These are phyloP conservation scores for Ustilago nuda DNA, from an alignment of 1,284 basidiomycete genomes.

Conservation along the genomic window DNA sequence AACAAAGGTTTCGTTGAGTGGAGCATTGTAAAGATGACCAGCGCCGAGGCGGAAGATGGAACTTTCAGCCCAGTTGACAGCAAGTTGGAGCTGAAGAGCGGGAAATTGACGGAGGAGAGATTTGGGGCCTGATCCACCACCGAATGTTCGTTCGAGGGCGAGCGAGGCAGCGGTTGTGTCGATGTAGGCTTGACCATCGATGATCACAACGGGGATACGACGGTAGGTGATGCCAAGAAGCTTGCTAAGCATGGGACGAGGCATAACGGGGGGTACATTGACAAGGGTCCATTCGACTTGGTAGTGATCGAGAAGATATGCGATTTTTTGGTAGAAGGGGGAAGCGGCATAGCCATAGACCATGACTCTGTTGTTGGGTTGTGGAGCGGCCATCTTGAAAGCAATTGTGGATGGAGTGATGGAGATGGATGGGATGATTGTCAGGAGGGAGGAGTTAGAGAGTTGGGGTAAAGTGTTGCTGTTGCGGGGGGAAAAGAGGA, in stretches of 20 bases:
- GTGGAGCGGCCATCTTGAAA: conserved; percentile 16
- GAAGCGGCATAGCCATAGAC: conserved; percentile 48
- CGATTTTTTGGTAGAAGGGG: conserved; percentile 50
- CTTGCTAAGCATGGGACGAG: conserved; percentile 36
- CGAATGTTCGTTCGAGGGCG: conserved; percentile 39
- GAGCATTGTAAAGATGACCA: conserved; percentile 40
- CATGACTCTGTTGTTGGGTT: conserved; percentile 35
- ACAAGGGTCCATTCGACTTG: conserved; percentile 38
- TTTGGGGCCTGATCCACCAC: conserved; percentile 7
- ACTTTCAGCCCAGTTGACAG: conserved; percentile 40
- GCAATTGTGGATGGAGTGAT: not conserved
- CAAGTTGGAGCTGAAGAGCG: conserved; percentile 37
- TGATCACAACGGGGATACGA: conserved; percentile 42
- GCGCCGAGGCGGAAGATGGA: conserved; percentile 31
- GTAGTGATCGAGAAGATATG: conserved; percentile 37
- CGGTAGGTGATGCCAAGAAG: conserved; percentile 51
- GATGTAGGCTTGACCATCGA: conserved; percentile 46
- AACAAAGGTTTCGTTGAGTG: conserved; percentile 28
- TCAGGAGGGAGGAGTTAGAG: no score
- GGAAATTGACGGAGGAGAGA: conserved; percentile 23
- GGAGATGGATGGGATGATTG: not conserved
- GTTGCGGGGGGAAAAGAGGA: not conserved
- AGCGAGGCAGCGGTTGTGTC: conserved; percentile 40
- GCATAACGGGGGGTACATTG: conserved; percentile 41
- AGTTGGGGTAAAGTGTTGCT: not conserved